Base-by-base conservation (phyloP, 371 early-diverging fungal species). In the Lichtheimia ornata region DNA sequence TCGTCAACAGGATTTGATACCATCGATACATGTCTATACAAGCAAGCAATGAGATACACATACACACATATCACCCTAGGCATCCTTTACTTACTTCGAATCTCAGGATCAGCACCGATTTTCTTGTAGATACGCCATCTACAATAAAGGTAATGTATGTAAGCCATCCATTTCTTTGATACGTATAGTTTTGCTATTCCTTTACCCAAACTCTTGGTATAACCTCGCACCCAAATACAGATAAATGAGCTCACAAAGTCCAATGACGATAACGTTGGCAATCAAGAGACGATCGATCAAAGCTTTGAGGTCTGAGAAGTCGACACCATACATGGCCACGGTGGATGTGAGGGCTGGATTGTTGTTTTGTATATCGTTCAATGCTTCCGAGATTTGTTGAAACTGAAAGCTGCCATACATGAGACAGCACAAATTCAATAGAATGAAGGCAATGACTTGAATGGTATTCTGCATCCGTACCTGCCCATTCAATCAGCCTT, bases 121-220 rank as follows among this genome's bases (percentile, higher is more conserved):
- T 89, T 84, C 72, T 94, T 94, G 77, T 93, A 96, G 25, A 96
- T 91, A 67, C 84, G 84, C 95, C 95, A 96, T 20, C 78, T 77
- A 54, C 0, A 52, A 55, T 6, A 43, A n/a, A n/a, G n/a, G n/a
- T n/a, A n/a, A n/a, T n/a, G n/a, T 3, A 0, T 24, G 22, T 56
- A 22, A 63, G 49, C 18, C 56, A 2, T 24, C 11, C 4, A 12
- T 44, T 20, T 13, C n/a, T 28, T 5, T 43, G 24, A 18, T 22
- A 1, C 18, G 14, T 45, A 47, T 45, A 3, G 22, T 22, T 22
- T 22, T 22, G 22, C 22, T 50, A 4, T 14, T 12, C 58, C 57
- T 65, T 65, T 74, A 77, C 78, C 96, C 95, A 80, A 93, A 96
- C 71, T 94, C 91, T 53, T 86, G 84, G 70, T 94, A 95, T 40